phyloP scores from a whole-genome alignment of 768 basidiomycete genomes.

The Amanita subjunquillea region DNA sequence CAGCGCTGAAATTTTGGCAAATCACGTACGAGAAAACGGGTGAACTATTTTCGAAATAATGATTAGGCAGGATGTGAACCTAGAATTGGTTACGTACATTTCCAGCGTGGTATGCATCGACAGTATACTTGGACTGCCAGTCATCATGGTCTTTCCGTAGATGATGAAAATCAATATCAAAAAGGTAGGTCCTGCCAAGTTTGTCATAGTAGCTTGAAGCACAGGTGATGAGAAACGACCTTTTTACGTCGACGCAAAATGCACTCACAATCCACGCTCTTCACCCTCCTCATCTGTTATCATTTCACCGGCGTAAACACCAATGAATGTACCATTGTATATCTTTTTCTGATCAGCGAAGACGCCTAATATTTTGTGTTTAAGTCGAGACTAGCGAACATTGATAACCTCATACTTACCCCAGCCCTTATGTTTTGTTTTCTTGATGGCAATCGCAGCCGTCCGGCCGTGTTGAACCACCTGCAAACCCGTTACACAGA shows the following conservation, averaged over 20 bases:
- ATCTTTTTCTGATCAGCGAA: slow-evolving; percentile 61
- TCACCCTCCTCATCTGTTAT: slow-evolving; percentile 61
- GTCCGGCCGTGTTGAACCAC: slow-evolving; percentile 78
- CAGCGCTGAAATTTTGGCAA: neutral
- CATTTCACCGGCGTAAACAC: slow-evolving; percentile 80
- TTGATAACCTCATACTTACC: slow-evolving; percentile 34
- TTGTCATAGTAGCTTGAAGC: slow-evolving; percentile 55
- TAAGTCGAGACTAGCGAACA: neutral
- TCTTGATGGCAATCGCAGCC: slow-evolving; percentile 48
- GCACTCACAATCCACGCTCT: slow-evolving; percentile 50
- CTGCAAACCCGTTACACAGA: slow-evolving; percentile 23
- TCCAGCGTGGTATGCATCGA: slow-evolving; percentile 85
- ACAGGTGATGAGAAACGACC: slow-evolving; percentile 3
- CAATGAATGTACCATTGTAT: slow-evolving; percentile 59
- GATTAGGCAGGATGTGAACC: neutral
- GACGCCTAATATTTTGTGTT: slow-evolving; percentile 39
- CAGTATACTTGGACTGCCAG: slow-evolving; percentile 38
- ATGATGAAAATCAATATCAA: slow-evolving; percentile 73
- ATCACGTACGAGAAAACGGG: slow-evolving; percentile 69
- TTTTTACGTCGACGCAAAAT: neutral
- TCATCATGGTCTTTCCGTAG: slow-evolving; percentile 29
- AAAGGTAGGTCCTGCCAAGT: slow-evolving; percentile 70
- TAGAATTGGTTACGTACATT: slow-evolving; percentile 43
- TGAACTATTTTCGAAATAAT: slow-evolving; percentile 45
- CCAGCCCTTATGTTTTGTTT: slow-evolving; percentile 79